Conservation (phyloP, 2,329 filamentous ascomycete genomes). For the Apiospora koreana region DNA sequence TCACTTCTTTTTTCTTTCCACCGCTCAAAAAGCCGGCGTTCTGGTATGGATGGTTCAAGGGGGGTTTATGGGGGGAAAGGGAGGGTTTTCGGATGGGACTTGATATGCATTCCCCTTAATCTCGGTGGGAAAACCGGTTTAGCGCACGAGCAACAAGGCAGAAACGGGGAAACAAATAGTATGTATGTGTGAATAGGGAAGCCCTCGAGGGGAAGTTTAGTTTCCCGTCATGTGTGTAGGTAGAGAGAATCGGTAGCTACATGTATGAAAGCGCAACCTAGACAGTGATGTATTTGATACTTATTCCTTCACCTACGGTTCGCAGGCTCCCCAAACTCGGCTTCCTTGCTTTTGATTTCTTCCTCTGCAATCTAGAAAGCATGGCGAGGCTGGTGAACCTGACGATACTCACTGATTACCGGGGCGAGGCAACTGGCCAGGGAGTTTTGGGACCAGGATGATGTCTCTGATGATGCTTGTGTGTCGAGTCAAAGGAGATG, state of each 20-base stretch:
- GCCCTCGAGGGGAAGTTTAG: neutral
- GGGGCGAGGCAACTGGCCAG: no score
- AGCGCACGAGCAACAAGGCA: neutral
- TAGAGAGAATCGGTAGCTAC: neutral
- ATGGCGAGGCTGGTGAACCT: neutral
- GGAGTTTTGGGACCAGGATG: no score
- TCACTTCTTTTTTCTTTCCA: neutral
- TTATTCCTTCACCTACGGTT: neutral
- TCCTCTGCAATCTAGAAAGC: neutral
- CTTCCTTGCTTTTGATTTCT: neutral
- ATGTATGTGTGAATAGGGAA: neutral
- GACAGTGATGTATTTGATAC: neutral
- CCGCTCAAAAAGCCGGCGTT: neutral
- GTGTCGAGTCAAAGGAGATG: no score
- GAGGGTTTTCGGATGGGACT: neutral
- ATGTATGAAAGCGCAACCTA: neutral
- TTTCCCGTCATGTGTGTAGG: neutral
- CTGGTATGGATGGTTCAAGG: neutral
- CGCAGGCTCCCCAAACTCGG: neutral
- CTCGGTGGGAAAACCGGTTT: neutral
- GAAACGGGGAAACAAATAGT: neutral
- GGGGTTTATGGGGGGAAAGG: neutral
- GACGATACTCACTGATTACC: neutral
- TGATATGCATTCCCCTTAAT: neutral
- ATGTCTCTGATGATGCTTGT: no score